Evolutionary conservation across 2,329 filamentous ascomycete species (phyloP), one percentile per base, ranked within the genome.

Genomic region (Venturiaceae sp.): DNA sequence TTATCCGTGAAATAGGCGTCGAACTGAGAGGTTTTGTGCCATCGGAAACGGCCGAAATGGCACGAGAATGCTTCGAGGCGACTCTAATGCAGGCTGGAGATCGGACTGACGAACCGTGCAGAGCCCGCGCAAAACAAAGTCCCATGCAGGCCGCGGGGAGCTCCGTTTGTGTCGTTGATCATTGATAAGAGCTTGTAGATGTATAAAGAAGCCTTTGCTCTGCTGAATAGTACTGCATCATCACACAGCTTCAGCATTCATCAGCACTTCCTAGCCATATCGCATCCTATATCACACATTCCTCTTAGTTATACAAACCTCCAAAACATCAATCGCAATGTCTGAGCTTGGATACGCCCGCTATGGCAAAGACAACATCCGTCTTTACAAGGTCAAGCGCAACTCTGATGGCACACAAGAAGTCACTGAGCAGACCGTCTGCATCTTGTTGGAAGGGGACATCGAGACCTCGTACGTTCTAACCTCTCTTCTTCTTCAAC

Each of bases 331-430:
- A 69, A 50, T 30, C 23, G 19, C 61, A 60, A 78, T 78, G 75
- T 70, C 76, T 64, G 68, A 75, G 60, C 75, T 80, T 63, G 73
- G 69, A 65, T 75, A 76, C 67, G 88, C 88, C 66, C 84, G 86
- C 70, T 92, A 92, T 72, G 88, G 88, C 77, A 92, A 99, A 84
- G 94, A 97, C 83, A 97, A 99, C 78, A 87, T 99, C 81, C 92
- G 94, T 69, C 84, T 99, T 67, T 95, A 88, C 84, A 99, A 99
- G 76, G 91, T 96, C 68, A 81, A 95, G 69, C 85, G 84, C 67
- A 85, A 97, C 72, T 78, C 84, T 67, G 87, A 88, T 28, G 87
- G 88, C 59, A 79, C 84, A 23, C 92, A 99, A 74, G 88, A 86
- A 7, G 89, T 97, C 65, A 88, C 87, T 44, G 94, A 99, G 75